These are phyloP conservation scores for Zea luxurians DNA, from an alignment of 176 grass and related monocot genomes.

Conservation along the genomic window DNA sequence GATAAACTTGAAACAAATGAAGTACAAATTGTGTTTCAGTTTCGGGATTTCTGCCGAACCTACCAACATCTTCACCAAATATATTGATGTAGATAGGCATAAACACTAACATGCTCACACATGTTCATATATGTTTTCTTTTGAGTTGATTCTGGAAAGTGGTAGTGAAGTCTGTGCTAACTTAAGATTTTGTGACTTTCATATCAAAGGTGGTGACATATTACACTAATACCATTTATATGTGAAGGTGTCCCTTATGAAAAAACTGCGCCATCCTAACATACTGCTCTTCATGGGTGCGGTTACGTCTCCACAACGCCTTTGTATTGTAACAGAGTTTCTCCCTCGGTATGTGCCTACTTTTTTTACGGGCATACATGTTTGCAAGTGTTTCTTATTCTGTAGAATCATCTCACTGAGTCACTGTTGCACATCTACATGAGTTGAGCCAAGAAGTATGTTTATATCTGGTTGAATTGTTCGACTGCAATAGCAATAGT, in stretches of 20 bases:
- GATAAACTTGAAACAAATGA: slow-evolving; percentile 24
- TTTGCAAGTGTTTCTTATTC: slow-evolving; percentile 27
- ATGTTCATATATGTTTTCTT: slow-evolving; percentile 20
- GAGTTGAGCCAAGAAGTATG: slow-evolving; percentile 16
- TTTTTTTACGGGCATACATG: too few species aligned
- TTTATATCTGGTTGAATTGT: slow-evolving; percentile 16
- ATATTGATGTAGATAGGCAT: too few species aligned
- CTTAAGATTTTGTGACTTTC: slow-evolving; percentile 14
- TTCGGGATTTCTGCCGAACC: too few species aligned
- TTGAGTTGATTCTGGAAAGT: slow-evolving; percentile 14
- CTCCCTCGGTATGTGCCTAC: slow-evolving; percentile 68
- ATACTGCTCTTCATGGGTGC: slow-evolving; percentile 99
- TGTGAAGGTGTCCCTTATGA: slow-evolving; percentile 98
- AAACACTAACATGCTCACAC: not conserved
- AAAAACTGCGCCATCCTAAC: slow-evolving; percentile 95
- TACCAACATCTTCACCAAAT: too few species aligned
- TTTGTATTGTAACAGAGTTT: slow-evolving; percentile 95
- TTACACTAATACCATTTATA: slow-evolving; percentile 23
- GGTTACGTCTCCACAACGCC: slow-evolving; percentile 89
- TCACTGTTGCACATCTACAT: not conserved
- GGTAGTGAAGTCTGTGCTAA: slow-evolving; percentile 3
- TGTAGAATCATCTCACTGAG: slow-evolving; percentile 1
- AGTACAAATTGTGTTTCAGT: not conserved
- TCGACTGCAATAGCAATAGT: not conserved
- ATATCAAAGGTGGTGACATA: slow-evolving; percentile 21